These are phyloP conservation scores for Spergularia azorica DNA, from an alignment of 179 eudicot genomes.

Conservation along the genomic window DNA sequence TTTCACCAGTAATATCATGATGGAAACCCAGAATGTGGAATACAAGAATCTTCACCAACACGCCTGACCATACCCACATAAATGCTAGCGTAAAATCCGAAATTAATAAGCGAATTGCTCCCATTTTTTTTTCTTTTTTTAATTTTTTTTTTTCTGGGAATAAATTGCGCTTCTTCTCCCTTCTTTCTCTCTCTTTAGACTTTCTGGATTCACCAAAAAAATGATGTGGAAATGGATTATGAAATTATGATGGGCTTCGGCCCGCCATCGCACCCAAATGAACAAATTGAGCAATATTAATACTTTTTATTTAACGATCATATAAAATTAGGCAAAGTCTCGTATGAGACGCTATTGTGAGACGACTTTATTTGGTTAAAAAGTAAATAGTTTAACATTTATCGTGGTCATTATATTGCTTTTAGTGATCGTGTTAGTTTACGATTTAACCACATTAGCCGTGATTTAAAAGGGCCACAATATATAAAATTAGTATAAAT, in stretches of 20 bases:
- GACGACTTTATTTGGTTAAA: too few relatives aligned
- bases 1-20: constrained; percentile 48
- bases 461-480: too few relatives aligned
- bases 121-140: constrained; percentile 18
- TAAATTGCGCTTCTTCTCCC: neutral
- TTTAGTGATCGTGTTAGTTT: too few relatives aligned
- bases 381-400: too few relatives aligned
- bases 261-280: neutral
- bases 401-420: too few relatives aligned
- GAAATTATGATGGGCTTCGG: neutral
- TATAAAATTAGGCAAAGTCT: too few relatives aligned
- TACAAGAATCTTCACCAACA: constrained; percentile 52
- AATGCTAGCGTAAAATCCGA: constrained; percentile 63
- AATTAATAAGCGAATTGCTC: constrained; percentile 33
- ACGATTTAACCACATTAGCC: too few relatives aligned
- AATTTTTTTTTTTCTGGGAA: neutral
- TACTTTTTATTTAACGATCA: too few relatives aligned
- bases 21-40: constrained; percentile 45
- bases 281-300: neutral
- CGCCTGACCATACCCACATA: constrained; percentile 85
- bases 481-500: too few relatives aligned
- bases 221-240: neutral
- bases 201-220: neutral
- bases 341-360: too few relatives aligned
- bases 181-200: constrained; percentile 4